Conservation (phyloP, 805 yeast genomes). For the Teunomyces kruisii region DNA sequence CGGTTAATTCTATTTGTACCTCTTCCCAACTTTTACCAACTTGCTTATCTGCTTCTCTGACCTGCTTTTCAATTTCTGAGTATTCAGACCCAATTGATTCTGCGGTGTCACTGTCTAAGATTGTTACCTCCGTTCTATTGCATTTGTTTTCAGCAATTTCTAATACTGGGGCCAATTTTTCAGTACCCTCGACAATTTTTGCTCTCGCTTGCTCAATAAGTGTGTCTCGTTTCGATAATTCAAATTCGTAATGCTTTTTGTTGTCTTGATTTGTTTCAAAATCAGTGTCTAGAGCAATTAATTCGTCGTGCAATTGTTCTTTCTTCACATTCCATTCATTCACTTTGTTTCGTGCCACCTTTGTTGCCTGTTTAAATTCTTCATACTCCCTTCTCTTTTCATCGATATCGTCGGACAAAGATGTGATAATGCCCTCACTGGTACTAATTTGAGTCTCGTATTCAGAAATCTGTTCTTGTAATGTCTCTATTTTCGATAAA, state of each 20-base stretch:
- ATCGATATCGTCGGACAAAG: slow-evolving; percentile 23
- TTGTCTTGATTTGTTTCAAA: slow-evolving; percentile 12
- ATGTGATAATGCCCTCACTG: slow-evolving; percentile 27
- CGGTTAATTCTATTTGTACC: slow-evolving; percentile 48
- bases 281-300: slow-evolving; percentile 17
- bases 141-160: slow-evolving; percentile 43
- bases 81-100: slow-evolving; percentile 53
- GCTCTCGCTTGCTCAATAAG: slow-evolving; percentile 9
- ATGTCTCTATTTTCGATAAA: slow-evolving; percentile 40
- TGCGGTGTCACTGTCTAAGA: slow-evolving; percentile 39
- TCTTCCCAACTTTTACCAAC: slow-evolving; percentile 58
- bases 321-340: slow-evolving; percentile 6
- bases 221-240: slow-evolving; percentile 10
- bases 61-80: slow-evolving; percentile 42
- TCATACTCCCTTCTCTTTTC: slow-evolving; percentile 7
- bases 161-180: slow-evolving; percentile 13
- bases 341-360: slow-evolving; percentile 8
- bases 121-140: slow-evolving; percentile 44
- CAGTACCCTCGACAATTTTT: slow-evolving; percentile 13
- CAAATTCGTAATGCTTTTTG: slow-evolving; percentile 11
- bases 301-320: slow-evolving; percentile 9
- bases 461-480: slow-evolving; percentile 32
- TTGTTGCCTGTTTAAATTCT: slow-evolving; percentile 9
- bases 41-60: slow-evolving; percentile 51
- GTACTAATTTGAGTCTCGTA: slow-evolving; percentile 26